These are phyloP conservation scores for Globisporangium acanthophoron DNA, from an alignment of 352 stramenopile species.

Conservation along the genomic window DNA sequence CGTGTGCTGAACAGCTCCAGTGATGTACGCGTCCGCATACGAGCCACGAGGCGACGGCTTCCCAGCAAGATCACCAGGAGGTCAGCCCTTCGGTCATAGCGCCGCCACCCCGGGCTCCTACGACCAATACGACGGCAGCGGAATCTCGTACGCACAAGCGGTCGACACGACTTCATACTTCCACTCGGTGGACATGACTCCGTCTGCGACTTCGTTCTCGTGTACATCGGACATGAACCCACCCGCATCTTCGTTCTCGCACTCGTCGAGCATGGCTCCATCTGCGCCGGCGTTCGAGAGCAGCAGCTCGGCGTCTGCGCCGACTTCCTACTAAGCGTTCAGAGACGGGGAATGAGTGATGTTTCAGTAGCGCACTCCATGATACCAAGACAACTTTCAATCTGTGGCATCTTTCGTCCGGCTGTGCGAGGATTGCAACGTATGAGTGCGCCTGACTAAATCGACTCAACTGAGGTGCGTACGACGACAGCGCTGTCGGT, in stretches of 20 bases:
- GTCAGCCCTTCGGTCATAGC: background rate
- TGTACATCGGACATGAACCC: background rate
- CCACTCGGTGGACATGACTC: background rate
- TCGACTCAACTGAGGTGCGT: no score
- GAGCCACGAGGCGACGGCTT: background rate
- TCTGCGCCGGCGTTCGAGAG: background rate
- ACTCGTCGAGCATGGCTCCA: background rate
- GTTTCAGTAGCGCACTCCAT: background rate
- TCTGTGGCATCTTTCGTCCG: no score
- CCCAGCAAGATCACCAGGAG: background rate
- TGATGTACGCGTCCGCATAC: background rate
- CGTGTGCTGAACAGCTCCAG: background rate
- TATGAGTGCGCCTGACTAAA: no score
- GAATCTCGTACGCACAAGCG: background rate
- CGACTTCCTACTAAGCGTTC: background rate
- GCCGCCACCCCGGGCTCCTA: background rate
- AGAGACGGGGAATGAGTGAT: background rate
- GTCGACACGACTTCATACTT: background rate
- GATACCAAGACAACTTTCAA: no score
- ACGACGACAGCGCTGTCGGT: no score
- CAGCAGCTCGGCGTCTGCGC: background rate
- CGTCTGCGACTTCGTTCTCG: background rate
- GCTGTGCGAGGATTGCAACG: no score
- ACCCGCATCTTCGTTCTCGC: no score
- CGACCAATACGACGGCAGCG: background rate